These are phyloP conservation scores for Areca catechu DNA, from an alignment of 176 grass and related monocot species.

Conservation along the genomic window DNA sequence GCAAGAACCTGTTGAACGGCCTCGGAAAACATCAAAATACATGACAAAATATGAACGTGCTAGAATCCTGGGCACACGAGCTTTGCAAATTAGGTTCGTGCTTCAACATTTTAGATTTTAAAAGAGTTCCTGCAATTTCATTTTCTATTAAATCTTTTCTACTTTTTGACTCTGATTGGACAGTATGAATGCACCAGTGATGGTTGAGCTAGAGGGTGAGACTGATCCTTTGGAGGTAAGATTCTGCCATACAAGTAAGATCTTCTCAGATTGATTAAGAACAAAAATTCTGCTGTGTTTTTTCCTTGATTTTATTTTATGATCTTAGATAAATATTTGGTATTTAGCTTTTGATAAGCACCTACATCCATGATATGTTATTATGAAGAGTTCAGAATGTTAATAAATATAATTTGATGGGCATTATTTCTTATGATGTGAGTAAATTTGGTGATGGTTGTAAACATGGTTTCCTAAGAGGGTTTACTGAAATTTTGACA, in stretches of 20 bases:
- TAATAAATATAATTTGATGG: no score
- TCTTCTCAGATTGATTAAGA: no score
- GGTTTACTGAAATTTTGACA: no score
- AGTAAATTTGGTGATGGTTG: no score
- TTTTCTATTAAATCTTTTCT: neutral
- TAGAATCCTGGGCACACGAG: constrained; percentile 77
- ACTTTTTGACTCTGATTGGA: constrained; percentile 1
- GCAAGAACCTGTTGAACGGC: constrained; percentile 26
- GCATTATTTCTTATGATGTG: no score
- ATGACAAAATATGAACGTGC: constrained; percentile 98
- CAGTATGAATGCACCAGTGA: constrained; percentile 97
- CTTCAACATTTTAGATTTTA: neutral
- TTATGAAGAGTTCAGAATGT: no score
- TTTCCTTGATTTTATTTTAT: no score
- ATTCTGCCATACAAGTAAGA: neutral
- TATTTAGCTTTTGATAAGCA: no score
- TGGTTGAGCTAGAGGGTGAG: constrained; percentile 93
- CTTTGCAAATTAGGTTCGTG: constrained; percentile 78
- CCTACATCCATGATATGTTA: no score
- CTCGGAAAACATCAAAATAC: constrained; percentile 75
- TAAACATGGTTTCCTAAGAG: no score
- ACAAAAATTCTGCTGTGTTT: no score
- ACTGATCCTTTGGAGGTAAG: constrained; percentile 88
- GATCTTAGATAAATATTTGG: no score
- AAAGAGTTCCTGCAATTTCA: neutral